These are phyloP conservation scores for Heterobasidion irregulare DNA, from an alignment of 1,284 basidiomycete genomes.

Conservation along the genomic window DNA sequence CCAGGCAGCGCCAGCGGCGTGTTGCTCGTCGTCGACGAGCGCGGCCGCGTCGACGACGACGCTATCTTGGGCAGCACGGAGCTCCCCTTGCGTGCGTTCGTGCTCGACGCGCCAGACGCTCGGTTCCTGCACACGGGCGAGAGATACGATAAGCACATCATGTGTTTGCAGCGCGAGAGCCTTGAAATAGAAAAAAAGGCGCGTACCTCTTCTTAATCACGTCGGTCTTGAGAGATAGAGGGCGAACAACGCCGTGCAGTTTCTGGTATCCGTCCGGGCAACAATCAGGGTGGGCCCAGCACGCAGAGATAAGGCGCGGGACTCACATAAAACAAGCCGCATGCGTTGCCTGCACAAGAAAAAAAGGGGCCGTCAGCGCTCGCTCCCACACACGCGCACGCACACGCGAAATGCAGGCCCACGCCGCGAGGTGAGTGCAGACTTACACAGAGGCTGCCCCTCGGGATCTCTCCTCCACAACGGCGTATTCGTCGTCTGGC, in stretches of 20 bases:
- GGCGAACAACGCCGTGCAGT: constrained; percentile 91
- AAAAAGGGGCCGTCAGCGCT: constrained; percentile 4
- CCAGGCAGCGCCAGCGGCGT: constrained; percentile 34
- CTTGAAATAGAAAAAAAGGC: constrained; percentile 2
- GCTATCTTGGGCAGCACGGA: constrained; percentile 61
- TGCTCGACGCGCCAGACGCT: constrained; percentile 62
- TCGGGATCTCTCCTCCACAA: constrained; percentile 94
- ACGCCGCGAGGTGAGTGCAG: constrained; percentile 9
- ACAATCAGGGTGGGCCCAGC: not conserved
- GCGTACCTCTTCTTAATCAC: constrained; percentile 94
- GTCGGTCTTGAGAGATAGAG: constrained; percentile 91
- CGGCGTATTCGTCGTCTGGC: constrained; percentile 92
- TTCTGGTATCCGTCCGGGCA: constrained; percentile 42
- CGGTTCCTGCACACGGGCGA: constrained; percentile 47
- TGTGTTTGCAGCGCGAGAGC: constrained; percentile 1
- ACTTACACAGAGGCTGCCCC: constrained; percentile 85
- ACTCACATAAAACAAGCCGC: constrained; percentile 86
- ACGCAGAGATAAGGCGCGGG: constrained; percentile 3
- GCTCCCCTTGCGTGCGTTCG: constrained; percentile 52
- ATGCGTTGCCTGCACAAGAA: constrained; percentile 59
- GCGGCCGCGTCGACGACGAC: constrained; percentile 54
- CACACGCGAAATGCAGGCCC: not conserved
- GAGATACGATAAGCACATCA: constrained; percentile 5
- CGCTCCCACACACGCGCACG: constrained; percentile 7
- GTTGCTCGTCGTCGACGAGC: constrained; percentile 56